Evolutionary conservation across 164 flowering plant genomes (phyloP).

Genomic region (Piper longum): DNA sequence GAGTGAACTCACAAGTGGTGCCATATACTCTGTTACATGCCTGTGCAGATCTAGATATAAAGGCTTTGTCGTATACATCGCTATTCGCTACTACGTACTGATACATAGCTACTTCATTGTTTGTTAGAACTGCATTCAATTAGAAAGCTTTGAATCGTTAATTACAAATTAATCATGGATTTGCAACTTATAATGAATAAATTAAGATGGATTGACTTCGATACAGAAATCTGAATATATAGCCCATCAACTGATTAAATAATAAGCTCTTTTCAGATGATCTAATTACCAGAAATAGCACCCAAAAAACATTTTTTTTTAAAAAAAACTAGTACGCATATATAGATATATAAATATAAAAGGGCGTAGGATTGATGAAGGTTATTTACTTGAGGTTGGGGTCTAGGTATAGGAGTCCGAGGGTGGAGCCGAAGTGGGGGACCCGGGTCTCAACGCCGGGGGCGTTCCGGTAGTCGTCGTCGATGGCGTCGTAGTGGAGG

Average conservation of each 20-base stretch:
- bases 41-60: slow-evolving; percentile 20
- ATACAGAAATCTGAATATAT: neutral
- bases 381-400: slow-evolving; percentile 60
- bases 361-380: neutral
- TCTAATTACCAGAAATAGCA: neutral
- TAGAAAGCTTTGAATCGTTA: neutral
- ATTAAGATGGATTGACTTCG: neutral
- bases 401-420: slow-evolving; percentile 55
- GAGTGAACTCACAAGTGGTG: slow-evolving; percentile 45
- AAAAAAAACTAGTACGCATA: neutral
- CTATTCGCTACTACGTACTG: too few relatives aligned
- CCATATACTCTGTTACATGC: slow-evolving; percentile 62
- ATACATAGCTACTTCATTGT: neutral
- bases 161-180: neutral
- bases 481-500: slow-evolving; percentile 37
- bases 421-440: slow-evolving; percentile 56
- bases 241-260: neutral
- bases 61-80: neutral
- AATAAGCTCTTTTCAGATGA: neutral
- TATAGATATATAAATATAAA: neutral
- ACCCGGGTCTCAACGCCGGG: slow-evolving; percentile 81
- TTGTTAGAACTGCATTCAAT: neutral
- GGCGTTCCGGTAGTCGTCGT: slow-evolving; percentile 59
- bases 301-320: neutral
- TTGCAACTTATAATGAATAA: neutral